Conservation (phyloP, 768 basidiomycete genomes). For the Macrolepiota fuliginosa region DNA sequence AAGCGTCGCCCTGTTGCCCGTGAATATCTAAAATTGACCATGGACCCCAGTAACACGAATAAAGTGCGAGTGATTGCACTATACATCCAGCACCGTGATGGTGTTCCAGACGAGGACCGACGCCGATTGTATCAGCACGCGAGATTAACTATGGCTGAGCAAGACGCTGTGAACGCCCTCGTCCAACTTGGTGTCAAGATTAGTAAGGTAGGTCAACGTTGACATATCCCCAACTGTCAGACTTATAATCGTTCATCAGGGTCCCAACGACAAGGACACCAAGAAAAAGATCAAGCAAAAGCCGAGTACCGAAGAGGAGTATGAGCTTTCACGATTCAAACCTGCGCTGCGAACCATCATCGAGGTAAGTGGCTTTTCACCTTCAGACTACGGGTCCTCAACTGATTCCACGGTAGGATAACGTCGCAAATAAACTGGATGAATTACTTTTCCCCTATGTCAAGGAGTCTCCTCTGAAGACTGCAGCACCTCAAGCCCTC, state of each 20-base stretch:
- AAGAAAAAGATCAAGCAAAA: slow-evolving; percentile 85
- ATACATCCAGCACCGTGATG: slow-evolving; percentile 93
- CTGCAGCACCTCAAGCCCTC: slow-evolving; percentile 48
- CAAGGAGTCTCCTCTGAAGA: slow-evolving; percentile 68
- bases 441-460: slow-evolving; percentile 84
- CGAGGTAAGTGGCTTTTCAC: slow-evolving; percentile 52
- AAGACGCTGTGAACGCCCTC: slow-evolving; percentile 91
- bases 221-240: background rate
- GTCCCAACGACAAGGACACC: slow-evolving; percentile 70
- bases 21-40: slow-evolving; percentile 3
- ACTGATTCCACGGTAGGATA: slow-evolving; percentile 55
- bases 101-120: slow-evolving; percentile 97
- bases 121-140: slow-evolving; percentile 95
- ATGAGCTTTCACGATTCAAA: slow-evolving; percentile 93
- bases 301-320: slow-evolving; percentile 79
- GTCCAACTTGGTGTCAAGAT: slow-evolving; percentile 81
- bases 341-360: slow-evolving; percentile 79
- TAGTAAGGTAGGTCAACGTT: slow-evolving; percentile 56
- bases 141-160: slow-evolving; percentile 79
- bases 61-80: slow-evolving; percentile 97
- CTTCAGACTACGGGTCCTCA: background rate
- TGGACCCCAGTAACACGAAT: slow-evolving; percentile 65
- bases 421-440: slow-evolving; percentile 76
- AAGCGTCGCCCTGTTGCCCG: slow-evolving; percentile 22
- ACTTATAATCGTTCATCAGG: slow-evolving; percentile 35